A percentile compares a stretch with the other conserved stretches of the same genome.
Conservation (phyloP, 1,284 basidiomycete species). For the Lentinula novae-zelandiae region DNA sequence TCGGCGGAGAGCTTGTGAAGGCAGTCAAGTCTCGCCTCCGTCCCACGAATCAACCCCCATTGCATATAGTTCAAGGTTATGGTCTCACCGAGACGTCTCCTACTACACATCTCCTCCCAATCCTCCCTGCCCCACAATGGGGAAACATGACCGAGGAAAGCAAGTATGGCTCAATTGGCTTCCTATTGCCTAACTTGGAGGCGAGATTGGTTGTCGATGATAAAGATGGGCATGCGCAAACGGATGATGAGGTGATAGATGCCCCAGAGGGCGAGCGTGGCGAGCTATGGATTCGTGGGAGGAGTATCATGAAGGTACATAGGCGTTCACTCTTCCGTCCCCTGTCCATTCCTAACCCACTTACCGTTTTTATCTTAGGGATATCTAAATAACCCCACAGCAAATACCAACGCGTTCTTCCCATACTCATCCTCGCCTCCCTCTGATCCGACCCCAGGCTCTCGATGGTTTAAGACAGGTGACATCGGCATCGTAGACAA, state of each 20-base stretch:
- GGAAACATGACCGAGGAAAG: neutral
- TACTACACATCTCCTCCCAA: slow-evolving; percentile 46
- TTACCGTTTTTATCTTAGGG: slow-evolving; percentile 31
- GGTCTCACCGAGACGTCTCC: slow-evolving; percentile 81
- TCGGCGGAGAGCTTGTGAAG: slow-evolving; percentile 59
- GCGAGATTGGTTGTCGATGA: slow-evolving; percentile 67
- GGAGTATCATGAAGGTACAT: slow-evolving; percentile 24
- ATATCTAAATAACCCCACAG: slow-evolving; percentile 64
- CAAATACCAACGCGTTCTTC: slow-evolving; percentile 48
- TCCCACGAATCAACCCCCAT: slow-evolving; percentile 3
- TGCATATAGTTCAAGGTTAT: slow-evolving; percentile 49
- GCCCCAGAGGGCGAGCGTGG: slow-evolving; percentile 30
- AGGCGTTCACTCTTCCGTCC: neutral
- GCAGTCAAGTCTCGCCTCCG: slow-evolving; percentile 30
- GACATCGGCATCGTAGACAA: slow-evolving; percentile 64
- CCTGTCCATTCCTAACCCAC: neutral
- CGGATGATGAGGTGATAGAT: slow-evolving; percentile 31
- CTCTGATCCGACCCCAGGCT: slow-evolving; percentile 48
- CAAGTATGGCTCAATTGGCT: slow-evolving; percentile 66
- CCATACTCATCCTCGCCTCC: slow-evolving; percentile 25
- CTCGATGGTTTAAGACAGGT: slow-evolving; percentile 84
- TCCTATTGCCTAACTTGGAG: slow-evolving; percentile 76
- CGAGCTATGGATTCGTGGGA: slow-evolving; percentile 29
- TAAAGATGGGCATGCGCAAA: slow-evolving; percentile 40
- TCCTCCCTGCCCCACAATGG: slow-evolving; percentile 28